phyloP scores from a whole-genome alignment of 345 rosid species.

The Abelmoschus esculentus region DNA sequence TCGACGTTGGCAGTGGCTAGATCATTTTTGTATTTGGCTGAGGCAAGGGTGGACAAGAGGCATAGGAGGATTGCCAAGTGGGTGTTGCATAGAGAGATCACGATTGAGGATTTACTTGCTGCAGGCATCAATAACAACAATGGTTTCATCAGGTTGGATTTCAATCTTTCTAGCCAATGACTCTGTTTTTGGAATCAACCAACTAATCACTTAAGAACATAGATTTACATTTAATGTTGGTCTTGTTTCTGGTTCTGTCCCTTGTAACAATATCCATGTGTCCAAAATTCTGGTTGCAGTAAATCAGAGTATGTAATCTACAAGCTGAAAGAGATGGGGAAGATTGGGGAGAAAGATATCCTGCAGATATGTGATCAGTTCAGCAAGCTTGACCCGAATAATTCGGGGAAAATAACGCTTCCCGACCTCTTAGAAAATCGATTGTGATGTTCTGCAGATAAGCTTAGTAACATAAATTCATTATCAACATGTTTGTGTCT shows the following conservation, averaged over 20 bases:
- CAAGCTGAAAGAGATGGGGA: background rate
- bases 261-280: background rate
- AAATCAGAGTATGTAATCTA: background rate
- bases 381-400: background rate
- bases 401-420: background rate
- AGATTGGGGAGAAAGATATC: background rate
- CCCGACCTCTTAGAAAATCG: background rate
- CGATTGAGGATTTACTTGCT: background rate
- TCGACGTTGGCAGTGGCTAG: background rate
- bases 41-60: background rate
- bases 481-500: background rate
- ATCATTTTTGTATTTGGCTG: background rate
- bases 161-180: background rate
- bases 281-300: background rate
- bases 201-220: too few species aligned
- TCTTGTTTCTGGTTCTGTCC: background rate
- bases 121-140: background rate
- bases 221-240: too few species aligned
- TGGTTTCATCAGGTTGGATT: background rate
- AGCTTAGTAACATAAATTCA: too few species aligned
- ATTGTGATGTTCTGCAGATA: background rate
- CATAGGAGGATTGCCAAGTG: background rate
- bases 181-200: too few species aligned
- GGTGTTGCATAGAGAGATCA: background rate
- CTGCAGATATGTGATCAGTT: background rate